These are phyloP conservation scores for Carallia pectinifolia DNA, from an alignment of 345 rosid species.

Conservation along the genomic window DNA sequence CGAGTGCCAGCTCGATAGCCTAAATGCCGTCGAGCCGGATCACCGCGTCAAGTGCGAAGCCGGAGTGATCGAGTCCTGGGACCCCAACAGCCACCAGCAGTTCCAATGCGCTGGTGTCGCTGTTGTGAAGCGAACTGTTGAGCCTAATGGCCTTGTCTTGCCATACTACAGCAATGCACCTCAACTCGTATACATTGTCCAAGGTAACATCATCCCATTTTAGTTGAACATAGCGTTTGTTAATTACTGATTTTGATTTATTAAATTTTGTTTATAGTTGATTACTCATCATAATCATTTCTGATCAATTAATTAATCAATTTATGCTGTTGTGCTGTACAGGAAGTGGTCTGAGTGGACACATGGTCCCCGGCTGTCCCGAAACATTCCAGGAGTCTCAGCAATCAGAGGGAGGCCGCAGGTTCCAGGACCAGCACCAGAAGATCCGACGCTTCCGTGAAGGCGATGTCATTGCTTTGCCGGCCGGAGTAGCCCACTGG, in stretches of 20 bases:
- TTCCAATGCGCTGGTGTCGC: conserved; percentile 63
- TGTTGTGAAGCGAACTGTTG: conserved; percentile 38
- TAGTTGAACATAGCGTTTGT: not conserved
- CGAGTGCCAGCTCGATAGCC: conserved; percentile 53
- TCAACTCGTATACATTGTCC: conserved; percentile 49
- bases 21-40: conserved; percentile 49
- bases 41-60: conserved; percentile 47
- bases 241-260: not conserved
- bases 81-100: conserved; percentile 48
- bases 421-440: conserved; percentile 58
- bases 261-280: not conserved
- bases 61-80: conserved; percentile 57
- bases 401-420: conserved; percentile 23
- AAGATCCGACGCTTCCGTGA: conserved; percentile 42
- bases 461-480: conserved; percentile 52
- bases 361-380: conserved; percentile 58
- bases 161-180: conserved; percentile 48
- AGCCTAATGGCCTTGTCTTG: conserved; percentile 54
- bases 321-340: not conserved
- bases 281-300: not conserved
- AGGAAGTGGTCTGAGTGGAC: conserved; percentile 51
- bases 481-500: conserved; percentile 59
- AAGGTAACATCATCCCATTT: conserved; percentile 25
- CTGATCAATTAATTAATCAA: not conserved
- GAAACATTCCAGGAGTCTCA: conserved; percentile 63